Evolutionary conservation across 768 basidiomycete genomes (phyloP).

Genomic region (Russula emetica): DNA sequence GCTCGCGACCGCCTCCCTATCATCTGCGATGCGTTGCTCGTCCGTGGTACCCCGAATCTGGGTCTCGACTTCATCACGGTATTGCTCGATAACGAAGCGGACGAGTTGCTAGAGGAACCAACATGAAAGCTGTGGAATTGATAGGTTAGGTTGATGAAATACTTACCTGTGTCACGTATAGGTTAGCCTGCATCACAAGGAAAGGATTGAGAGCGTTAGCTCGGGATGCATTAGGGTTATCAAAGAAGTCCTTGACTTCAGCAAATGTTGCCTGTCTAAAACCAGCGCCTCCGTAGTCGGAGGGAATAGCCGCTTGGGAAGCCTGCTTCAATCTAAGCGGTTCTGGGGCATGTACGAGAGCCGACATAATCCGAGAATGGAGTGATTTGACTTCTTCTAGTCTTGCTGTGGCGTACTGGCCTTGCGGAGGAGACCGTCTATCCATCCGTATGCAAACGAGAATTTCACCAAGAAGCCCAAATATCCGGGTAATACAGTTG

Average conservation of each 20-base stretch:
- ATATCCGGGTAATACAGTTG: conserved; percentile 82
- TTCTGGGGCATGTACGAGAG: conserved; percentile 73
- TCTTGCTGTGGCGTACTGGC: conserved; percentile 78
- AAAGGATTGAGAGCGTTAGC: conserved; percentile 85
- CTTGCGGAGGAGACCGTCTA: conserved; percentile 79
- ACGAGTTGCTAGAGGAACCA: conserved; percentile 68
- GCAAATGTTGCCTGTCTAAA: conserved; percentile 82
- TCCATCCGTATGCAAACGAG: conserved; percentile 82
- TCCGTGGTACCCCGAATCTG: conserved; percentile 62
- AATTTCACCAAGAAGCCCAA: conserved; percentile 81
- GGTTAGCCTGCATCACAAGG: conserved; percentile 87
- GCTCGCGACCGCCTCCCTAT: conserved; percentile 79
- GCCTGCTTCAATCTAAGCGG: conserved; percentile 64
- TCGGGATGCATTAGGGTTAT: conserved; percentile 82
- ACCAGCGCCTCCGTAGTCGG: conserved; percentile 63
- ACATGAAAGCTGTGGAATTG: conserved; percentile 7
- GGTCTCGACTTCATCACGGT: conserved; percentile 77
- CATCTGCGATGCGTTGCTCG: conserved; percentile 62
- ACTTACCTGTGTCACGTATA: conserved; percentile 85
- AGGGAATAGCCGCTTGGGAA: conserved; percentile 45
- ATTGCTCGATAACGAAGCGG: conserved; percentile 89
- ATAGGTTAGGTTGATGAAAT: conserved; percentile 6
- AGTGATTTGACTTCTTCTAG: conserved; percentile 82
- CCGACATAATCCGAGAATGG: conserved; percentile 68
- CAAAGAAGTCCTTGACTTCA: conserved; percentile 87